Evolutionary conservation across 129 eudicot species (phyloP).

Genomic region (Pseudognaphalium luteoalbum): DNA sequence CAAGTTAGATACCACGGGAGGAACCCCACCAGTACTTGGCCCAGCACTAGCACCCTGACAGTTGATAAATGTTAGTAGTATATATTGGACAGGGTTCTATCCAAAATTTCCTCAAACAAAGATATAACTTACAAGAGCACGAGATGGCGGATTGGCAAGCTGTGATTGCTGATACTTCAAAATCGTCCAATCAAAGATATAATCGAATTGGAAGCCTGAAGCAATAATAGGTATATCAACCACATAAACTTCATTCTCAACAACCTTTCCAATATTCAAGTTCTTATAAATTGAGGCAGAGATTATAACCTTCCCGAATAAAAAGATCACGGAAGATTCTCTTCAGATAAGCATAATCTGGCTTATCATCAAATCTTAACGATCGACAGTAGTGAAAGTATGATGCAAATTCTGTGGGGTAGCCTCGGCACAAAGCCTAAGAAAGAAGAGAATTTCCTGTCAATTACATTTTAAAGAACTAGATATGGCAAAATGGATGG

Average conservation of each 20-base stretch:
- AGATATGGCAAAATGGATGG: neutral
- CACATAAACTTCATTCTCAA: neutral
- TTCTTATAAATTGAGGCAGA: neutral
- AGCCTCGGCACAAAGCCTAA: conserved; percentile 90
- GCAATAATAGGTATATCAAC: neutral
- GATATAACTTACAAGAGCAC: conserved; percentile 72
- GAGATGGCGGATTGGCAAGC: conserved; percentile 81
- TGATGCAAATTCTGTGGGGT: conserved; percentile 91
- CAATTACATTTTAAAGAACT: conserved; percentile 18
- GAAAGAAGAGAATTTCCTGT: neutral
- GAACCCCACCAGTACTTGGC: conserved; percentile 68
- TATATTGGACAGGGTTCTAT: neutral
- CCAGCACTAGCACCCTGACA: conserved; percentile 76
- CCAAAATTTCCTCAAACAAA: neutral
- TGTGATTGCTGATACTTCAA: conserved; percentile 95
- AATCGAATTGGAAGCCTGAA: conserved; percentile 93
- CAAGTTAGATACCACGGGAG: conserved; percentile 45
- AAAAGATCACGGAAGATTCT: conserved; percentile 94
- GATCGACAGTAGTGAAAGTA: conserved; percentile 95
- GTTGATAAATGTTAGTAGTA: conserved; percentile 3
- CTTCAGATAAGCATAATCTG: conserved; percentile 88
- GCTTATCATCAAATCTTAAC: conserved; percentile 90
- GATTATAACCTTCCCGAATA: conserved; percentile 78
- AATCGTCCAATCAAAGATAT: conserved; percentile 93
- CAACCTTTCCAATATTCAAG: neutral